Base-by-base conservation (phyloP, 305 asterid species). In the Fraxinus ornus region DNA sequence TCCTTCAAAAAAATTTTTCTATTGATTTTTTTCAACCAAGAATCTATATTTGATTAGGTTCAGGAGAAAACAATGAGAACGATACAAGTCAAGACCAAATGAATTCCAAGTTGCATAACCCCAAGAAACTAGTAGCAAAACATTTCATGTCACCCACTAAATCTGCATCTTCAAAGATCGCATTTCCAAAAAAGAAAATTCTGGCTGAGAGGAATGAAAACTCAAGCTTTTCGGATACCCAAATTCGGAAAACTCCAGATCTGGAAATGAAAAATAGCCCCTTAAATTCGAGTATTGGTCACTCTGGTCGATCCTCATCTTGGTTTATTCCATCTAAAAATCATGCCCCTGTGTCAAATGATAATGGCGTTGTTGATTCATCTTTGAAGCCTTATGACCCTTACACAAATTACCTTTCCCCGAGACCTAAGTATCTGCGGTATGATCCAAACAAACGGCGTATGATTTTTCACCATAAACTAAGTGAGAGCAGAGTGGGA, bases 401-500 rank as follows among this genome's bases (percentile, higher is more conserved):
- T 78, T 72, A 80, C 79, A 91, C 83, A 44, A 88, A 89, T 86
- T 88, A 82, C 85, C 90, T 85, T 30, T 87, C 93, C 68, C 95
- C 97, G 0, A 87, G 98, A 90, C 98, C 98, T 30, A 90, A 85
- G 86, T 95, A 80, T 84, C 86, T 93, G 77, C 92, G 97, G 3
- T 93, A 87, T 85, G 83, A 91, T 83, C 98, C 97, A 3, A 89
- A 89, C 41, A 88, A 91, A 89, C 86, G 89, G 39, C 82, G 55
- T 1, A 89, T 80, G 86, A 83, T 92, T 44, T 21, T 88, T 33
- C 80, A 76, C 41, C 71, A 85, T 66, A 64, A 86, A 4, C 88
- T 83, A 41, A 83, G 60, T 10, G 86, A 68, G 86, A 83, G 32
- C 4, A 73, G 52, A 12, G 89, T 62, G 36, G 88, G 84, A 66